Conservation (phyloP, 192 early-diverging fungal genomes). For the Linnemannia exigua region DNA sequence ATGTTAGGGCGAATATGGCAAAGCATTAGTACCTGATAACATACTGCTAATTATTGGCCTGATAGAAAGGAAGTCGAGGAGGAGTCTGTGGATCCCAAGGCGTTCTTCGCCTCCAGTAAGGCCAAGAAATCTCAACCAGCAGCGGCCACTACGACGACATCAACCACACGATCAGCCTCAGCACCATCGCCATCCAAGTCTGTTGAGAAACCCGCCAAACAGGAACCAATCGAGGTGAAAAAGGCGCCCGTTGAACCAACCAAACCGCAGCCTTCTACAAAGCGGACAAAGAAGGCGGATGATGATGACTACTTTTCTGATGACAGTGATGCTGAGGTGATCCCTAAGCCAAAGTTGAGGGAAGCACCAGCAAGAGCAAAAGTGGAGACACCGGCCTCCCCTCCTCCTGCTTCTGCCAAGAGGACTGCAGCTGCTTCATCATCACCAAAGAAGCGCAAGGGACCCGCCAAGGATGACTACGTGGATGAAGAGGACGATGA, state of each 20-base stretch:
- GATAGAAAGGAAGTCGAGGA: slow-evolving; percentile 13
- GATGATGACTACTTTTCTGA: slow-evolving; percentile 44
- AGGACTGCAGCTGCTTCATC: slow-evolving; percentile 12
- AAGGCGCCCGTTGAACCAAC: background rate
- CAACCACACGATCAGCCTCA: background rate
- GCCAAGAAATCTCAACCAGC: slow-evolving; percentile 20
- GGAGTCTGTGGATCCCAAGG: slow-evolving; percentile 42
- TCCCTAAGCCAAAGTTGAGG: slow-evolving; percentile 21
- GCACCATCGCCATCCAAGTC: background rate
- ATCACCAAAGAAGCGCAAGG: slow-evolving; percentile 32
- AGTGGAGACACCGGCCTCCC: background rate
- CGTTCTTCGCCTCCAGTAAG: slow-evolving; percentile 42
- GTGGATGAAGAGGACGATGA: slow-evolving; percentile 31
- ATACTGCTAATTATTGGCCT: background rate
- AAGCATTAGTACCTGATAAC: background rate
- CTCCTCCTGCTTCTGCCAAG: slow-evolving; percentile 8
- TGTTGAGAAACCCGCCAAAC: background rate
- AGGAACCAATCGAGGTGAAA: slow-evolving; percentile 1
- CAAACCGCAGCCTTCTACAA: slow-evolving; percentile 4
- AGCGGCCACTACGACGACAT: slow-evolving; percentile 6
- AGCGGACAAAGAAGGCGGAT: slow-evolving; percentile 25
- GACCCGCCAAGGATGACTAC: slow-evolving; percentile 3
- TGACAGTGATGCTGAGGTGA: slow-evolving; percentile 33
- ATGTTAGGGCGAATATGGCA: background rate
- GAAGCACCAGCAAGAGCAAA: slow-evolving; percentile 10